Base-by-base conservation (phyloP, 2,329 filamentous ascomycete genomes). In the Zymoseptoria tritici region DNA sequence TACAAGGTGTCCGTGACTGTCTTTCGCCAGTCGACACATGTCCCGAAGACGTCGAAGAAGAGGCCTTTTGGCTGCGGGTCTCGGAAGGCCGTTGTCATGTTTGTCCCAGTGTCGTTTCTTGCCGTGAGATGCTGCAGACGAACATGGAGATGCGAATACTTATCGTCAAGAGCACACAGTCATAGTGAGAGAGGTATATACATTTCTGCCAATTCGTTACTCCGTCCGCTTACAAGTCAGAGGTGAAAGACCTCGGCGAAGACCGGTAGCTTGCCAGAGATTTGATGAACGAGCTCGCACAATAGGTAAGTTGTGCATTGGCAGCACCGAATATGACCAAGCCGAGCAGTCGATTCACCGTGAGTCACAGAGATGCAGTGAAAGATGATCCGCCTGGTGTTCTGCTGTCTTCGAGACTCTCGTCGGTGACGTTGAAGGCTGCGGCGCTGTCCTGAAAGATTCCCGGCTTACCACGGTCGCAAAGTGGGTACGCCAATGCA, bases 41-140 rank as follows among this genome's bases (percentile, higher is more conserved):
- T 94, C 65, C 89, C 89, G 73, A 92, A 91, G 67, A 91, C 83
- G 75, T 91, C 88, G 69, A 90, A 91, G 57, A 86, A 80, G 36
- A 91, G 77, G 7, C 83, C 87, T 65, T 63, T 70, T 4, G 84
- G 84, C 63, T 75, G 75, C 8, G 72, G 68, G 53, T 66, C 57
- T 4, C 60, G 29, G 26, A 46, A n/a, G 36, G 4, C n/a, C 13
- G 36, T n/a, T n/a, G 36, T 16, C 36, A 61, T 54, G 53, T n/a
- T n/a, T n/a, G n/a, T n/a, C n/a, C n/a, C n/a, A n/a, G n/a, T n/a
- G n/a, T n/a, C n/a, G n/a, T n/a, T n/a, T n/a, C n/a, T n/a, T n/a
- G n/a, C n/a, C n/a, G n/a, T n/a, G 1, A 6, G 5, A 16, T 46
- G 36, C 13, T n/a, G 2, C 7, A 4, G n/a, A n/a, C 16, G 36